Evolutionary conservation across 192 early-diverging fungal genomes (phyloP).

Genomic region (Globomyces pollinis-pini): DNA sequence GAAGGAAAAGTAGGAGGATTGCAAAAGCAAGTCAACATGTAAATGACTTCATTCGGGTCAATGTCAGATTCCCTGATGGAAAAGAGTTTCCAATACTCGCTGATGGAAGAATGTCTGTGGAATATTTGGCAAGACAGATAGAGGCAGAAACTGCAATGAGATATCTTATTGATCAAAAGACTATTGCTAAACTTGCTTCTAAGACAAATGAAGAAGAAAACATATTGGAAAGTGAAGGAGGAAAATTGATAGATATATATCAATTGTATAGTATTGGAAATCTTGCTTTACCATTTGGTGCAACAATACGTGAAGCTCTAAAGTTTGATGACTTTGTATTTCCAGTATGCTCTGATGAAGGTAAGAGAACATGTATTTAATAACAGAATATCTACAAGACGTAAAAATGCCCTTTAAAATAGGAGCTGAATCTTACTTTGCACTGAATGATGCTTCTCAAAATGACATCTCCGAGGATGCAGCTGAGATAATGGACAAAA

Average conservation of each 20-base stretch:
- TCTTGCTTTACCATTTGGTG: constrained; percentile 30
- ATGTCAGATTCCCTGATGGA: background rate
- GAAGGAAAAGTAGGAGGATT: too few relatives aligned
- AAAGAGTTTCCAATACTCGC: constrained; percentile 45
- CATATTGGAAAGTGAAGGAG: too few relatives aligned
- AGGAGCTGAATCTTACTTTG: background rate
- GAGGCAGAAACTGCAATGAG: constrained; percentile 62
- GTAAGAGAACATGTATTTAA: background rate
- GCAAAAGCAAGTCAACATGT: background rate
- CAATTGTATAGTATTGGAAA: constrained; percentile 33
- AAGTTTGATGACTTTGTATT: constrained; percentile 26
- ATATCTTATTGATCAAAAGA: constrained; percentile 22
- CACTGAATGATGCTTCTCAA: background rate
- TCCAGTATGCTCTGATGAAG: constrained; percentile 23
- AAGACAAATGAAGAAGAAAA: constrained; percentile 14
- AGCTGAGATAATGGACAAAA: constrained; percentile 25
- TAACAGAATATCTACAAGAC: background rate
- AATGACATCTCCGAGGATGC: background rate
- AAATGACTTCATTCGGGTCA: constrained; percentile 5
- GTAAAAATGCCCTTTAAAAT: background rate
- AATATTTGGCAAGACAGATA: constrained; percentile 56
- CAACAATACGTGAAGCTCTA: constrained; percentile 24
- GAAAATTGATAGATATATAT: constrained; percentile 16
- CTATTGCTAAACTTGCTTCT: constrained; percentile 6
- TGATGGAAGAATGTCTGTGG: constrained; percentile 46